phyloP scores from a whole-genome alignment of 2,329 filamentous ascomycete genomes.

The Aspergillus udagawae region DNA sequence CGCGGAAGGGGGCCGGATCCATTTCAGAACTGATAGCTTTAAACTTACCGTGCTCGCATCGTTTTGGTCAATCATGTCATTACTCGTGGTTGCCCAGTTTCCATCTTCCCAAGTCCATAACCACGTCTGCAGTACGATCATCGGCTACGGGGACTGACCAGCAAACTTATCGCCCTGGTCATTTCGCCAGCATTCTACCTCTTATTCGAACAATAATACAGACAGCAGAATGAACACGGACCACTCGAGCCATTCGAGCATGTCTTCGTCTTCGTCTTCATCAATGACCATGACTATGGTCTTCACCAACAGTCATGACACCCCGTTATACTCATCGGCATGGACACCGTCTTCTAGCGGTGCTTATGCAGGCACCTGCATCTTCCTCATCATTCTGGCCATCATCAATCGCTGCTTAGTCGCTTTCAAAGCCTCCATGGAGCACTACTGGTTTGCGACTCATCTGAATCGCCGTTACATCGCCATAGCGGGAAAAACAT shows the following conservation, averaged over 20 bases:
- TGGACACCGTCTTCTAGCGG: slow-evolving; percentile 72
- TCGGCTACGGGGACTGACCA: neutral
- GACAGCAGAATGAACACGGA: slow-evolving; percentile 19
- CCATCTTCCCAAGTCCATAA: neutral
- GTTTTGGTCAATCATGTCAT: neutral
- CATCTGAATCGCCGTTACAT: slow-evolving; percentile 75
- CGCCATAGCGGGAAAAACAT: slow-evolving; percentile 61
- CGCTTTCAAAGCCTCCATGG: slow-evolving; percentile 60
- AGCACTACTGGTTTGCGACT: slow-evolving; percentile 63
- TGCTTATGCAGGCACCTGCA: slow-evolving; percentile 81
- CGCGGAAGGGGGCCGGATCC: neutral
- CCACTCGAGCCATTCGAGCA: slow-evolving; percentile 9
- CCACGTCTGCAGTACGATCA: no score
- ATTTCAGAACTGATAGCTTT: neutral
- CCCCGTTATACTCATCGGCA: slow-evolving; percentile 60
- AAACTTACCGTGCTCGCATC: neutral
- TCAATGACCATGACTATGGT: slow-evolving; percentile 34
- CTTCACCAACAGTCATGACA: slow-evolving; percentile 56
- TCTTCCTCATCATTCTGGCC: slow-evolving; percentile 79
- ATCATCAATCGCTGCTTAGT: slow-evolving; percentile 66
- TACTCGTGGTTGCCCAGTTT: neutral
- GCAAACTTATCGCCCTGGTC: neutral
- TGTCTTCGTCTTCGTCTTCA: slow-evolving; percentile 11
- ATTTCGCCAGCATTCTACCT: neutral
- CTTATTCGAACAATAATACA: neutral